Evolutionary conservation across 148 eudicot genomes (phyloP).

Genomic region (Dysphania ambrosioides): DNA sequence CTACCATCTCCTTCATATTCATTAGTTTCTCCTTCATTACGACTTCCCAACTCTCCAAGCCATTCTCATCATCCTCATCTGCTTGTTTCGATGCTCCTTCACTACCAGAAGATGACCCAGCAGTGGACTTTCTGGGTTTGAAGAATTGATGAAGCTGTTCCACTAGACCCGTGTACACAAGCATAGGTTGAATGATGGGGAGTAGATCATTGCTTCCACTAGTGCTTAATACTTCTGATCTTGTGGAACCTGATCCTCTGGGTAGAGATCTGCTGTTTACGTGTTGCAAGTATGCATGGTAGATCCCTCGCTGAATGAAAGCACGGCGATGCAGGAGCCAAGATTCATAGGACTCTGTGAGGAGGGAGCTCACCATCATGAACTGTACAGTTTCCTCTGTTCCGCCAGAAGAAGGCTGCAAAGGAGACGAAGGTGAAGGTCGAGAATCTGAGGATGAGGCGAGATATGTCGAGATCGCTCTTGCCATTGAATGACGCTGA

Average conservation of each 20-base stretch:
- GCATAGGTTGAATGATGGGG: conserved; percentile 82
- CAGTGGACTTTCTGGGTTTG: conserved; percentile 52
- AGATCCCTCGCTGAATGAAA: conserved; percentile 87
- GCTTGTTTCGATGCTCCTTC: conserved; percentile 36
- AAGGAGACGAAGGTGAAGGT: conserved; percentile 39
- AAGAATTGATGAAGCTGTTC: conserved; percentile 88
- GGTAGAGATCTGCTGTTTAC: conserved; percentile 48
- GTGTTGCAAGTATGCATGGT: conserved; percentile 95
- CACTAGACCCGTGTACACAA: conserved; percentile 83
- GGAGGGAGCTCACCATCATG: conserved; percentile 97
- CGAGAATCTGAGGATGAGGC: conserved; percentile 56
- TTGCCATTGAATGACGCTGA: conserved; percentile 66
- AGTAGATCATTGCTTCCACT: conserved; percentile 47
- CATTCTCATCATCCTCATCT: conserved; percentile 47
- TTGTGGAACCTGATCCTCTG: conserved; percentile 37
- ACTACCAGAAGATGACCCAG: conserved; percentile 1
- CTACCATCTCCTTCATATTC: conserved; percentile 82
- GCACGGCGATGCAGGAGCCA: conserved; percentile 84
- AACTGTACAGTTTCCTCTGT: conserved; percentile 92
- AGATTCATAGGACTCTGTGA: conserved; percentile 81
- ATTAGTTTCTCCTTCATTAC: conserved; percentile 75
- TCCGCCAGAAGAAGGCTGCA: conserved; percentile 48
- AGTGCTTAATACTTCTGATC: conserved; percentile 31
- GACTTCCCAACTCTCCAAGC: conserved; percentile 81
- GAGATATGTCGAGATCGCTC: conserved; percentile 59